A percentile compares a stretch with the other conserved stretches of the same genome.
phyloP scores from a whole-genome alignment of 257 asterid species.

The Coffea eugenioides region DNA sequence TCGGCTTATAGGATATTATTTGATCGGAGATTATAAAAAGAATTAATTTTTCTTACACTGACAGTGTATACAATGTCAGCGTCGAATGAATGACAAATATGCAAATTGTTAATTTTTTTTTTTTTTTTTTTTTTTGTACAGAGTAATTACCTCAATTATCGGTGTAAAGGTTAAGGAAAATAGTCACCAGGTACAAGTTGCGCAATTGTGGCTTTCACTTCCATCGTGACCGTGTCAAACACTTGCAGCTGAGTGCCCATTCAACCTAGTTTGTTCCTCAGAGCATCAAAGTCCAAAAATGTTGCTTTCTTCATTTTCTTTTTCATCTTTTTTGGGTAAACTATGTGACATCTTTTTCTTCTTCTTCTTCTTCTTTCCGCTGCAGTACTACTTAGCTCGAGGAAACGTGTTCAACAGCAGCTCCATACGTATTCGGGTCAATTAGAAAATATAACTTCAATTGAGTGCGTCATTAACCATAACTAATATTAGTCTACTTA shows the following conservation, averaged over 20 bases:
- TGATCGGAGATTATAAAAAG: no score
- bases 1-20: no score
- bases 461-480: not conserved
- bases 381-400: not conserved
- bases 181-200: not conserved
- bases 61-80: no score
- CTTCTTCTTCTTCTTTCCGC: no score
- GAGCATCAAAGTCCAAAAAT: not conserved
- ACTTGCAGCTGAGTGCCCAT: not conserved
- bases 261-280: no score
- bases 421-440: not conserved
- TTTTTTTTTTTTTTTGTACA: not conserved
- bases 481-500: not conserved
- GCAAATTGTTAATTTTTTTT: no score
- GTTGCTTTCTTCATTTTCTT: no score
- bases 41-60: no score
- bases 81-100: no score
- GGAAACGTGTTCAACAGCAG: not conserved
- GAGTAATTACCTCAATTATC: not conserved
- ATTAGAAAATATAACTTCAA: no score
- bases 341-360: not conserved
- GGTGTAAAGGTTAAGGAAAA: not conserved
- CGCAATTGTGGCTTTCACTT: not conserved
- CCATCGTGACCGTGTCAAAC: not conserved
- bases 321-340: not conserved